Base-by-base conservation (phyloP, 805 yeast genomes). In the Limtongia smithiae region DNA sequence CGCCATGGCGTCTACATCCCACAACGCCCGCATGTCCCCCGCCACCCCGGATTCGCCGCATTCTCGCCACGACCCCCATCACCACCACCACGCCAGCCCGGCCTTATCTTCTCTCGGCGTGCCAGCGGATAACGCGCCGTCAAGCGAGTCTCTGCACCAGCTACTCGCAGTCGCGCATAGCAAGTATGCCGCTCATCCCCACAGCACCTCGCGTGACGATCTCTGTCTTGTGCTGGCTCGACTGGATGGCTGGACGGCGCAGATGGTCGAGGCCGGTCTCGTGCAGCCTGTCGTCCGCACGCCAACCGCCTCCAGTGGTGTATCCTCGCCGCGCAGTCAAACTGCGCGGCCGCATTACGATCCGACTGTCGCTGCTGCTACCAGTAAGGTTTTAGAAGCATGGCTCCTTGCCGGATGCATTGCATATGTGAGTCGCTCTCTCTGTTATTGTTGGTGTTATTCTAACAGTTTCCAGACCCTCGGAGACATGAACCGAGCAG, bases 371-470 rank as follows among this genome's bases (percentile, higher is more conserved):
- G 45, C 50, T 14, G 41, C 36, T 15, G 22, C 30, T 20, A 48
- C 43, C 18, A 28, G 41, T 7, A 33, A 40, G 21, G 46, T 52
- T 6, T 42, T 52, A 3, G 57, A 53, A 30, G 54, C 54, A 6
- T 53, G 57, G 57, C 52, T 59, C n/a, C 54, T 61, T 18, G 62
- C 60, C 6, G 62, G 64, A 2, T 60, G 62, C 27, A 55, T 60
- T 33, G 63, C 64, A 12, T 53, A 59, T 40, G 62, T 59, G 41
- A 35, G 60, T 58, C 5, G 11, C 27, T n/a, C 33, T 17, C 24
- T 15, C 12, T 22, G 18, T 14, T 24, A 9, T 20, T 20, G 41
- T 25, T 20, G 18, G 34, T 14, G 9, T 24, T 36, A 21, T 24
- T 37, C 27, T 17, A 15, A 22, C 33, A 15, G 9, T 7, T 3